These are phyloP conservation scores for Saccharomyces hybrid DNA, from an alignment of 1,139 yeast genomes.

Conservation along the genomic window DNA sequence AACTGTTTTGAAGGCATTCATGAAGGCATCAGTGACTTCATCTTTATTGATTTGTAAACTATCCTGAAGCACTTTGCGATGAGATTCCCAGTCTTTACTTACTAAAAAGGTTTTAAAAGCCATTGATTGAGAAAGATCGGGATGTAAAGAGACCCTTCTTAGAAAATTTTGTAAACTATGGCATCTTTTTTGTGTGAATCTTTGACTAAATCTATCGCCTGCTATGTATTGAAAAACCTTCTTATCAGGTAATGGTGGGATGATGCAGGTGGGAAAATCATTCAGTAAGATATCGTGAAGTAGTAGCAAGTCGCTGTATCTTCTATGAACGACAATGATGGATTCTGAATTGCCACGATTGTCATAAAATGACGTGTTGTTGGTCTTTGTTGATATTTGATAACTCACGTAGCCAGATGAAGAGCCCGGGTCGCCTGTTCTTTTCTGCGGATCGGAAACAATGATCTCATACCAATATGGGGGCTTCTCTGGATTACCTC, in stretches of 20 bases:
- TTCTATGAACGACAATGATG: slow-evolving; percentile 55
- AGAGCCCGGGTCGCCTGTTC: slow-evolving; percentile 63
- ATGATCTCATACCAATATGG: slow-evolving; percentile 20
- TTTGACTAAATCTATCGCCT: slow-evolving; percentile 81
- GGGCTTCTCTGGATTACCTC: not conserved
- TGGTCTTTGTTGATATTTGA: slow-evolving; percentile 56
- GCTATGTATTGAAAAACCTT: slow-evolving; percentile 84
- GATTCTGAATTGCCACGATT: slow-evolving; percentile 36
- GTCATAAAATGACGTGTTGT: slow-evolving; percentile 39
- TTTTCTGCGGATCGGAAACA: slow-evolving; percentile 72
- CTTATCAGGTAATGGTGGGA: slow-evolving; percentile 93
- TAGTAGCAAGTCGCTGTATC: slow-evolving; percentile 77
- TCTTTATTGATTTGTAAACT: slow-evolving; percentile 21
- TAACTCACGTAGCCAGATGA: slow-evolving; percentile 58
- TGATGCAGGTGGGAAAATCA: slow-evolving; percentile 76
- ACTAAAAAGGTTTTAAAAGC: slow-evolving; percentile 71
- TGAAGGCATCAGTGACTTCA: slow-evolving; percentile 68
- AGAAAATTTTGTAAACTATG: slow-evolving; percentile 73
- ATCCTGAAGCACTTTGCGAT: slow-evolving; percentile 41
- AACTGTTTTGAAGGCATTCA: slow-evolving; percentile 84
- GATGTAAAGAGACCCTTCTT: slow-evolving; percentile 66
- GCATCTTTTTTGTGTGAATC: slow-evolving; percentile 79
- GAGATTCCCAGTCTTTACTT: slow-evolving; percentile 76
- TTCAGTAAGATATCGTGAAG: slow-evolving; percentile 64
- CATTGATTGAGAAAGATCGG: slow-evolving; percentile 59